Evolutionary conservation across 495 filamentous ascomycete species (phyloP).

Genomic region (Pseudoneurospora amorphoporcata): DNA sequence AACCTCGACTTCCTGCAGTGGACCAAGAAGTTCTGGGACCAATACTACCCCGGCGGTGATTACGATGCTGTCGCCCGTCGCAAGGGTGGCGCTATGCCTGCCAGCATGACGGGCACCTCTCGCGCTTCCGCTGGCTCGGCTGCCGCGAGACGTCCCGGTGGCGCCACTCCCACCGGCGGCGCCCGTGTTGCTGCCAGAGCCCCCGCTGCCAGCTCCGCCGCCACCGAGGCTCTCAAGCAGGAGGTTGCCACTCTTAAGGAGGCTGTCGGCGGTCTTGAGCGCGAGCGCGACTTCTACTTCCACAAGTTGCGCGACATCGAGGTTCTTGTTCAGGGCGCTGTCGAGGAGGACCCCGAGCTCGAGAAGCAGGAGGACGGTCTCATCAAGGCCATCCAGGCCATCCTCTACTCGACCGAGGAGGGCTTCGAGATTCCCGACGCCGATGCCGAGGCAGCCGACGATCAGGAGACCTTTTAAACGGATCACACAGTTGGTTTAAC

Average conservation of each 20-base stretch:
- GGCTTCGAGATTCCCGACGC: conserved; percentile 77
- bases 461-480: conserved; percentile 66
- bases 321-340: conserved; percentile 78
- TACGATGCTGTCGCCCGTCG: conserved; percentile 83
- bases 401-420: conserved; percentile 95
- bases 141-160: conserved; percentile 44
- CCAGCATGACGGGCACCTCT: conserved; percentile 26
- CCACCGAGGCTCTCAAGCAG: conserved; percentile 57
- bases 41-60: conserved; percentile 91
- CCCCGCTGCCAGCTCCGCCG: conserved; percentile 37
- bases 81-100: conserved; percentile 62
- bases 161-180: conserved; percentile 63
- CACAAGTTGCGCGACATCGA: conserved; percentile 97
- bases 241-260: conserved; percentile 81
- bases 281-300: conserved; percentile 98
- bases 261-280: conserved; percentile 74
- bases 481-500: neutral
- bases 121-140: conserved; percentile 34
- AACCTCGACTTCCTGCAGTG: conserved; percentile 99
- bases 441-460: conserved; percentile 51
- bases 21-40: conserved; percentile 94
- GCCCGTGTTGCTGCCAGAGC: conserved; percentile 39
- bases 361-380: conserved; percentile 88
- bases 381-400: conserved; percentile 88
- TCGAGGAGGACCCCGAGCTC: conserved; percentile 80